Evolutionary conservation across 495 filamentous ascomycete genomes (phyloP), one percentile per base, ranked within the genome.

Genomic region (Penicillium antarcticum): DNA sequence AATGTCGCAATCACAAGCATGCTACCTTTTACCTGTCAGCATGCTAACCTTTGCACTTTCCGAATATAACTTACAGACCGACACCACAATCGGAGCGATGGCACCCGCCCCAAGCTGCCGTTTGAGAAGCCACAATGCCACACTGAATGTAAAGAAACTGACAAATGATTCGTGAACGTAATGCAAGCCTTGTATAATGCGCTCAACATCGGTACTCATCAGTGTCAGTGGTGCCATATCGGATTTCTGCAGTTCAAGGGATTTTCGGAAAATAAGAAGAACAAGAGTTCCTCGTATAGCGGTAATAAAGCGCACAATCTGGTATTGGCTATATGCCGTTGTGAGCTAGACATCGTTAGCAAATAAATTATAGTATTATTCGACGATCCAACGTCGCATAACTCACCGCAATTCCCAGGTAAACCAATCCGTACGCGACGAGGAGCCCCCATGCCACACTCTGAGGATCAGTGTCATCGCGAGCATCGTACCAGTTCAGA

Each of bases 191-290:
- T 50, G 55, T 6, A 53, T 56, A 18, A 79, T 69, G 13, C 71
- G 61, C 42, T 79, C 75, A 36, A 79, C 58, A 48, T 81, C 79
- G 11, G 76, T 76, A 73, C 72, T 80, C 71, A 82, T 81, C 1
- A 86, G 67, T 0, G 81, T 81, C 4, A 81, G 45, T 0, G 75
- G 33, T 35, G 13, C 33, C 14, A 35, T 35, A 35, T 35, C 33
- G 33, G 12, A 13, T 12, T 35, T 14, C 12, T 14, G 33, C 33
- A 35, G 13, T 12, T 13, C 69, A 13, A 71, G 70, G 2, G 76
- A 71, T 42, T 60, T 51, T n/a, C 53, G 56, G 53, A 75, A 83
- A 23, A 83, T 67, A n/a, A n/a, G n/a, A n/a, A n/a, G n/a, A n/a
- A n/a, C n/a, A n/a, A n/a, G n/a, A n/a, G n/a, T n/a, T n/a, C n/a